Conservation (phyloP, 441 rosid genomes). For the Adansonia madagascariensis region DNA sequence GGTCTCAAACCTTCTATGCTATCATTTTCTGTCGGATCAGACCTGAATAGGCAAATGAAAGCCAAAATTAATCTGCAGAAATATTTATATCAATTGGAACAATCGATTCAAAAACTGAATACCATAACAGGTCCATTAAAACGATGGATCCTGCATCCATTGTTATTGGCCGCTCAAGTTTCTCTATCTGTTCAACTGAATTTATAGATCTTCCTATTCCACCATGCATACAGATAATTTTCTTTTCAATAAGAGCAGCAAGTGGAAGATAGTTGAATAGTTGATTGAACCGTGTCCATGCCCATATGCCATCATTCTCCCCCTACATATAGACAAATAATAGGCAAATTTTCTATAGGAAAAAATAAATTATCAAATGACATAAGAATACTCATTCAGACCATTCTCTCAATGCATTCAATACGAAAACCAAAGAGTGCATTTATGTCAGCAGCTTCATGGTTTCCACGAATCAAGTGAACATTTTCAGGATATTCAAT, state of each 20-base stretch:
- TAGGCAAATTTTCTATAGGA: constrained; percentile 7
- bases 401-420: constrained; percentile 99
- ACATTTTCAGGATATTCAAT: constrained; percentile 96
- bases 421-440: constrained; percentile 97
- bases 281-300: constrained; percentile 99
- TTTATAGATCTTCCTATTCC: constrained; percentile 97
- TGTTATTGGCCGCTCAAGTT: constrained; percentile 94
- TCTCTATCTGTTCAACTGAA: constrained; percentile 94
- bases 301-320: constrained; percentile 98
- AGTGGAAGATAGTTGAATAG: constrained; percentile 95
- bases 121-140: constrained; percentile 96
- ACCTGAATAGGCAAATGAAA: constrained; percentile 54
- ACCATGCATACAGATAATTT: constrained; percentile 99
- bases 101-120: constrained; percentile 24
- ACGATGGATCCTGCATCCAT: constrained; percentile 99
- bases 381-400: constrained; percentile 32
- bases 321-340: constrained; percentile 56
- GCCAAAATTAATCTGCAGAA: constrained; percentile 1
- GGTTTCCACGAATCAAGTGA: constrained; percentile 97
- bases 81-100: constrained; percentile 20
- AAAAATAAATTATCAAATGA: not conserved
- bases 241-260: constrained; percentile 97
- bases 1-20: constrained; percentile 97
- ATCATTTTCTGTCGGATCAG: constrained; percentile 98
- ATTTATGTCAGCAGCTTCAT: constrained; percentile 98